Base-by-base conservation (phyloP, 1,284 basidiomycete species). In the Trametes pubescens region DNA sequence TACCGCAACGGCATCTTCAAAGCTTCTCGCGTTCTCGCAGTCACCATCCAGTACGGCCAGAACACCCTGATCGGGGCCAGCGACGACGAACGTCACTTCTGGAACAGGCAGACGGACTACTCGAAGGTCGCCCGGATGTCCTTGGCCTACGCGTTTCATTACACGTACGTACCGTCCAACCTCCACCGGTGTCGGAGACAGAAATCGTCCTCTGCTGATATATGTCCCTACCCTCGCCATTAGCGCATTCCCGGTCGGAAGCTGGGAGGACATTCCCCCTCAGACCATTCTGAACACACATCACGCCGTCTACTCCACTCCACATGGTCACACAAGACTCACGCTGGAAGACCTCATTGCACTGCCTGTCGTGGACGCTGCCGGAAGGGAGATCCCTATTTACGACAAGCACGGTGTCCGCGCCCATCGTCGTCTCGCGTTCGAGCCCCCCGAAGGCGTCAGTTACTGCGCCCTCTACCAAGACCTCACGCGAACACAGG, bases 41-140 rank as follows among this genome's bases (percentile, higher is more conserved):
- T 55, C 38, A 44, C 26, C 26, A 16, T 32, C 40, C 26, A 46
- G 29, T 55, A 32, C 43, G 53, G 53, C 6, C 53, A 55, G 29
- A 55, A 55, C 53, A n/a, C 18, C 18, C 9, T 10, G 24, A 26
- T 55, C 9, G 24, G 52, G 38, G 26, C 7, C 13, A 21, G 26
- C 24, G 38, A 55, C 22, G 26, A 38, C 24, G 10, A 32, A n/a
- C 43, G 53, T 22, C 24, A 40, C 40, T 24, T 21, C 38, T 55
- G 53, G 53, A 3, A 40, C 10, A 10, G 9, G 3, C 24, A 55
- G 29, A 32, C 16, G 21, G 53, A 55, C 43, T 55, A 44, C 40
- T 29, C 16, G 11, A 32, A 29, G 10, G 22, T 55, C 9, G 37
- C 40, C 2, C 53, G 53, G 9, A 26, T 55, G 5, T 14, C 53